These are phyloP conservation scores for Guillardia theta DNA, from an alignment of 78 protist genomes.

Conservation along the genomic window DNA sequence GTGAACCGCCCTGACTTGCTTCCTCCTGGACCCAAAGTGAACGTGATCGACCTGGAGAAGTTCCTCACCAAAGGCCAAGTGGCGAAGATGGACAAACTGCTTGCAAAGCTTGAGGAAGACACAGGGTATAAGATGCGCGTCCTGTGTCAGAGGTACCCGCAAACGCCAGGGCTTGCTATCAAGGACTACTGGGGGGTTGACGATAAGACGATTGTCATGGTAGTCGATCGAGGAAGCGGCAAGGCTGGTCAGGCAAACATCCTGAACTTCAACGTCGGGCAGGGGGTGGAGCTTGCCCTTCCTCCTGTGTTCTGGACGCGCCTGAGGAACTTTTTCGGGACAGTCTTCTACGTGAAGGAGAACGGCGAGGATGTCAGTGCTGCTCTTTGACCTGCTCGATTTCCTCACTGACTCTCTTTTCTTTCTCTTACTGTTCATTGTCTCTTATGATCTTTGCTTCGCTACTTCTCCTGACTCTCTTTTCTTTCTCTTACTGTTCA, in stretches of 20 bases:
- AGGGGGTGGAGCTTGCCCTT: not conserved
- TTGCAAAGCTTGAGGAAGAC: not conserved
- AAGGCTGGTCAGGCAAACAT: not conserved
- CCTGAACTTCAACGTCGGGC: constrained; percentile 30
- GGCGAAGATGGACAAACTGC: not conserved
- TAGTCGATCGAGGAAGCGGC: not conserved
- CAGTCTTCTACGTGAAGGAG: not conserved
- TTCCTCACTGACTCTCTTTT: no score
- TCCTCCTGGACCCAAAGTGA: not conserved
- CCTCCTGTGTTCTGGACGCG: not conserved
- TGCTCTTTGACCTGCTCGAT: no score
- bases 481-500: no score
- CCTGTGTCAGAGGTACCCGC: not conserved
- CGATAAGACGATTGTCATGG: not conserved
- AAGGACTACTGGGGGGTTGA: constrained; percentile 14
- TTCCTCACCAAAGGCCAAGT: not conserved
- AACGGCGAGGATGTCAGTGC: not conserved
- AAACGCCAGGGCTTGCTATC: not conserved
- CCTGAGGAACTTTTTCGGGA: not conserved
- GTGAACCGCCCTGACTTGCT: constrained; percentile 4
- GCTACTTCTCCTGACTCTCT: no score
- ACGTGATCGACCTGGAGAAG: not conserved
- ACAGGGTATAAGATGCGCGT: not conserved
- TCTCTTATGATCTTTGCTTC: no score
- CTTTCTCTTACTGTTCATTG: no score